A percentile compares a stretch with the other conserved stretches of the same genome.
Conservation (phyloP, 306 rosid genomes). For the Bauhinia variegata region DNA sequence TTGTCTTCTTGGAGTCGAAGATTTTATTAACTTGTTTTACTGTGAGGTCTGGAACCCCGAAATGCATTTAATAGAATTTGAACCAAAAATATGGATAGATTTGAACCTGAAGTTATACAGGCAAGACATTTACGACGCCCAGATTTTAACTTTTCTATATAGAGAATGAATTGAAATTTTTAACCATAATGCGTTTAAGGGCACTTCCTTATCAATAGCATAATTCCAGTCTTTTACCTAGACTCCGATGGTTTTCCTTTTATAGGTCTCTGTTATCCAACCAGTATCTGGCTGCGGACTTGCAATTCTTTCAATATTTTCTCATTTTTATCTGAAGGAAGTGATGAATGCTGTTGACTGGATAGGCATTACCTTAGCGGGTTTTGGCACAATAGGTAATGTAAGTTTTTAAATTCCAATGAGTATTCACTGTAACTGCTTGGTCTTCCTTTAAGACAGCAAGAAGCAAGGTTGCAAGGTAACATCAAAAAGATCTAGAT, state of each 20-base stretch:
- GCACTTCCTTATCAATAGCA: slow-evolving; percentile 5
- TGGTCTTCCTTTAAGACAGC: slow-evolving; percentile 12
- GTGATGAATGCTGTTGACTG: slow-evolving; percentile 92
- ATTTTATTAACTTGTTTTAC: not conserved
- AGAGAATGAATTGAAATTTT: not conserved
- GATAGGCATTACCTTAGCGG: slow-evolving; percentile 89
- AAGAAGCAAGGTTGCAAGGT: slow-evolving; percentile 1
- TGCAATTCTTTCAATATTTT: slow-evolving; percentile 89
- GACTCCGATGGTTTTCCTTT: slow-evolving; percentile 36
- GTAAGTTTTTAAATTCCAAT: slow-evolving; percentile 53
- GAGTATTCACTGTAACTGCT: slow-evolving; percentile 2
- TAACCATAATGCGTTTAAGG: not conserved
- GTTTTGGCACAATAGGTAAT: slow-evolving; percentile 97
- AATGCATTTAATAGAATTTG: not conserved
- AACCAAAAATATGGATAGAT: not conserved
- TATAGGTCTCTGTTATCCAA: slow-evolving; percentile 90
- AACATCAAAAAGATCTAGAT: not conserved
- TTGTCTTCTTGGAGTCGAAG: not conserved
- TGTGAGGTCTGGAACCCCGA: not conserved
- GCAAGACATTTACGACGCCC: not conserved
- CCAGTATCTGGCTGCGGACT: slow-evolving; percentile 98
- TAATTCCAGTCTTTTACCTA: slow-evolving; percentile 1
- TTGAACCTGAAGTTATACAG: not conserved
- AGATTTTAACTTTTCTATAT: not conserved
- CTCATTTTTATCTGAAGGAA: slow-evolving; percentile 96